Evolutionary conservation across 1,284 basidiomycete genomes (phyloP).

Genomic region (Athelia psychrophila): DNA sequence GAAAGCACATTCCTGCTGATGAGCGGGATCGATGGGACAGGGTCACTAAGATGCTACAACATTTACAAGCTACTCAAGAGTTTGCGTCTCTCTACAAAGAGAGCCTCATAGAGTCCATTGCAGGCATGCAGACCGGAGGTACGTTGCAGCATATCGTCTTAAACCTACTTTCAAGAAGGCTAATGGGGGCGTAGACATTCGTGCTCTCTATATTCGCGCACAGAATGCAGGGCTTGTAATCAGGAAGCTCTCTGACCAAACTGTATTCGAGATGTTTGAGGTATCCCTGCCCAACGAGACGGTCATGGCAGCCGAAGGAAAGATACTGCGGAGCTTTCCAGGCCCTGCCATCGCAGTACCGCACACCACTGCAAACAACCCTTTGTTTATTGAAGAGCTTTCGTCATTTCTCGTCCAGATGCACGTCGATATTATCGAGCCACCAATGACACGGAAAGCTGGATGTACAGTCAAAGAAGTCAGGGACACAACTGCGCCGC

Average conservation of each 20-base stretch:
- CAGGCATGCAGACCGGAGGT: slow-evolving; percentile 17
- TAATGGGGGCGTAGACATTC: background rate
- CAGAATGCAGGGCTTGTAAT: slow-evolving; percentile 1
- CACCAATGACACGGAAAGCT: slow-evolving; percentile 24
- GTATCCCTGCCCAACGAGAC: background rate
- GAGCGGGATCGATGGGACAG: slow-evolving; percentile 17
- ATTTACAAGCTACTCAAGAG: slow-evolving; percentile 7
- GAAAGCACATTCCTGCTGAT: background rate
- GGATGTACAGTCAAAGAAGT: slow-evolving; percentile 19
- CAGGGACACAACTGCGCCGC: slow-evolving; percentile 32
- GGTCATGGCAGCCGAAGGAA: background rate
- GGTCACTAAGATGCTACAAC: slow-evolving; percentile 20
- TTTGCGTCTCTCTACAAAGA: background rate
- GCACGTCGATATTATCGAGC: slow-evolving; percentile 20
- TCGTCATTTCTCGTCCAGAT: slow-evolving; percentile 30
- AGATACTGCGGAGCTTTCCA: slow-evolving; percentile 1
- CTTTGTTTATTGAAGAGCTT: slow-evolving; percentile 16
- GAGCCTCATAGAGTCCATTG: slow-evolving; percentile 9
- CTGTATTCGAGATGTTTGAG: slow-evolving; percentile 2
- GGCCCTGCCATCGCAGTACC: background rate
- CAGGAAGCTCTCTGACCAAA: background rate
- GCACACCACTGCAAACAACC: background rate
- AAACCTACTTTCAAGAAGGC: background rate
- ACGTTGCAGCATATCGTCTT: background rate
- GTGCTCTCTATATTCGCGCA: background rate